Base-by-base conservation (phyloP, 179 eudicot genomes). In the Carnegiea gigantea region DNA sequence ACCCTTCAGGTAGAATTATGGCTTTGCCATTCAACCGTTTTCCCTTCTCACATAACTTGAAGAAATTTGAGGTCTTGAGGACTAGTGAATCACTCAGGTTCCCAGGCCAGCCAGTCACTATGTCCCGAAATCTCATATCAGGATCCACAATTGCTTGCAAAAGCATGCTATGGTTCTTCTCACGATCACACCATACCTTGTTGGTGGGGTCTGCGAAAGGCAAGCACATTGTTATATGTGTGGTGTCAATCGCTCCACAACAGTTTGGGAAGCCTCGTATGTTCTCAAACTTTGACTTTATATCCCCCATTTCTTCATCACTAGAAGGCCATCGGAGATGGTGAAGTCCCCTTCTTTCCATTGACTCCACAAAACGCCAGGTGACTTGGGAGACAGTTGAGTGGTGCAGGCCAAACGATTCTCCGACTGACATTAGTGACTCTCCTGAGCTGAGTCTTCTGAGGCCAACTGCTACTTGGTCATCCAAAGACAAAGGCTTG, bases 101-200 rank as follows among this genome's bases (percentile, higher is more conserved):
- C n/a, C 99, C 99, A 0, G 98, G 97, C 91, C 93, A 94, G 8
- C 99, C 99, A 20, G 93, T 86, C 53, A 92, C 91, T 74, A 92
- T 76, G 82, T 92, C 94, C 15, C 88, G 88, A 82, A 95, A 91
- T 83, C 90, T 92, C 93, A 91, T 85, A 72, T 91, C 89, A 1
- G 97, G 92, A 77, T 92, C 99, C 73, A 95, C 99, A 43, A 94
- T 83, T 46, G 92, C 99, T 83, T 92, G 98, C 86, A 95, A 83
- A 82, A 95, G 77, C 98, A 95, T 94, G 83, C 96, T 95, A 76
- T 94, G 92, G 36, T 92, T 92, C 44, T 85, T 88, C 80, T 86
- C 87, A 4, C 79, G 85, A 76, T 92, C 98, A n/a, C 82, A 89
- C 97, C 99, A 95, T 18, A 89, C 82, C 46, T 95, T 88, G 70